Evolutionary conservation across 179 eudicot genomes (phyloP).

Genomic region (Carnegiea gigantea): DNA sequence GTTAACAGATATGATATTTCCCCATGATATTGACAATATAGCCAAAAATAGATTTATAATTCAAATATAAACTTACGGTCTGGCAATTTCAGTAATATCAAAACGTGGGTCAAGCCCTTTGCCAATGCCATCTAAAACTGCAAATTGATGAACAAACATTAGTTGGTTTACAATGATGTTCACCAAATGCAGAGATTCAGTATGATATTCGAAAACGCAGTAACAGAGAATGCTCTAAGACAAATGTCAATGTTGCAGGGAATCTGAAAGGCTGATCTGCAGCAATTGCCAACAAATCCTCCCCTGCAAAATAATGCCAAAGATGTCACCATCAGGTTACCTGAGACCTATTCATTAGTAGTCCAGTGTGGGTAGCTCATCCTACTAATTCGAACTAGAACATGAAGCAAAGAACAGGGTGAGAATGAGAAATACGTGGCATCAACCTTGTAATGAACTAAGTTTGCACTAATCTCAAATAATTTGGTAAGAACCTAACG

Average conservation of each 20-base stretch:
- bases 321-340: slow-evolving; percentile 11
- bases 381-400: neutral
- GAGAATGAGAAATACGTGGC: neutral
- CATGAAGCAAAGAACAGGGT: neutral
- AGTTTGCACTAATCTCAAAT: neutral
- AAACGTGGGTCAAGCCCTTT: slow-evolving; percentile 99
- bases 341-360: neutral
- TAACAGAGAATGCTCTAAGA: slow-evolving; percentile 97
- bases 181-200: slow-evolving; percentile 9
- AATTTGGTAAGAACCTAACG: neutral
- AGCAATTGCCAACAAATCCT: slow-evolving; percentile 85
- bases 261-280: slow-evolving; percentile 97
- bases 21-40: neutral
- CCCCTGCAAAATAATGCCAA: slow-evolving; percentile 56
- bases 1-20: neutral
- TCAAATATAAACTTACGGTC: slow-evolving; percentile 63
- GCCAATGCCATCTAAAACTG: slow-evolving; percentile 97
- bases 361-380: neutral
- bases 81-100: slow-evolving; percentile 96
- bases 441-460: neutral
- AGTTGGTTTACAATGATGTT: slow-evolving; percentile 7
- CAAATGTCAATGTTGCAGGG: slow-evolving; percentile 98
- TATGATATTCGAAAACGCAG: neutral
- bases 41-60: neutral
- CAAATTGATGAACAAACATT: slow-evolving; percentile 14